Conservation (phyloP, 2,329 filamentous ascomycete genomes). For the Curvularia sp. region DNA sequence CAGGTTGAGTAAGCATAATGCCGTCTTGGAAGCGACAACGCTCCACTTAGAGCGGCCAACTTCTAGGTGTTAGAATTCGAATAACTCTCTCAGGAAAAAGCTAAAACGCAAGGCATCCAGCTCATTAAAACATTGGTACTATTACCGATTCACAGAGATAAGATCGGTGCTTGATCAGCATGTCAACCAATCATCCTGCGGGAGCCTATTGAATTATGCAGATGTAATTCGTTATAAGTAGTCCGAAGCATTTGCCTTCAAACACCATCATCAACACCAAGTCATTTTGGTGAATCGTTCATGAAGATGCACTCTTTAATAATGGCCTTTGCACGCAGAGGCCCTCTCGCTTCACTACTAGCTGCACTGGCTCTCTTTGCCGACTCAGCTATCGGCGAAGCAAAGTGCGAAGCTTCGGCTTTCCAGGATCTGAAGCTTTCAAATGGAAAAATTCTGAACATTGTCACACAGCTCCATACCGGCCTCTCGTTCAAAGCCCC, state of each 20-base stretch:
- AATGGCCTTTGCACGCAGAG: neutral
- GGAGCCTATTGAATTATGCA: neutral
- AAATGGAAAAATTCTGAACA: constrained; percentile 9
- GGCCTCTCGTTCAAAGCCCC: constrained; percentile 12
- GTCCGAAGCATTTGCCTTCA: neutral
- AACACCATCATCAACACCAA: neutral
- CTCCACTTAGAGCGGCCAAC: neutral
- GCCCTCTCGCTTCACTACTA: neutral
- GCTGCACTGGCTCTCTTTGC: neutral
- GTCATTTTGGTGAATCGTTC: neutral
- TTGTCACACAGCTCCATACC: constrained; percentile 8
- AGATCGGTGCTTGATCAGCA: neutral
- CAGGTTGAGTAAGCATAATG: neutral
- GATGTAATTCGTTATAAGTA: neutral
- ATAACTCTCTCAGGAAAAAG: neutral
- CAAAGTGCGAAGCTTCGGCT: constrained; percentile 6
- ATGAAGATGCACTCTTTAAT: neutral
- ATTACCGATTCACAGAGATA: neutral
- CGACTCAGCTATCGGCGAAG: neutral
- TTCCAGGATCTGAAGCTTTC: constrained; percentile 9
- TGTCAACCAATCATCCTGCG: neutral
- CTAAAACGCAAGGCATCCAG: neutral
- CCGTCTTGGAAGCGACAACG: neutral
- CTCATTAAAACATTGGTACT: neutral
- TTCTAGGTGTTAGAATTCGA: neutral